Evolutionary conservation across 225 moss, liverwort and hornwort genomes (phyloP), one percentile per base, ranked within the genome.

Genomic region (Ulota crispa): DNA sequence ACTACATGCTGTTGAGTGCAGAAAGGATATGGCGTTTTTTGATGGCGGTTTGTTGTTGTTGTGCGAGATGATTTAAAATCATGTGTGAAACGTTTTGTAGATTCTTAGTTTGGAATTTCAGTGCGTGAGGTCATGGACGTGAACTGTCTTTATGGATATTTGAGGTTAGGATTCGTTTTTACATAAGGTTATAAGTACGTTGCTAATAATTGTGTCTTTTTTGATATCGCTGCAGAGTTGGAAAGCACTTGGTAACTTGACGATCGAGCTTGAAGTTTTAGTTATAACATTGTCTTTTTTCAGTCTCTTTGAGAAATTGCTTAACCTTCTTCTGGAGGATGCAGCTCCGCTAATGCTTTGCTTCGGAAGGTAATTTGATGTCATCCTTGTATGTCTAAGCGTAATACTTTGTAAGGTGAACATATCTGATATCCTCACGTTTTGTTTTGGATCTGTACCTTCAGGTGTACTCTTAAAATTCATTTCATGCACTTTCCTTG

Each of bases 201-300:
- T 55, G 19, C 37, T 41, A 34, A 55, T 50, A 50, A 39, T 50
- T 18, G 50, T 50, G 50, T 50, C 50, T 50, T 50, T 50, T 70
- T 59, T 43, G 10, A 56, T 59, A 72, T 20, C 64, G 54, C 84
- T 84, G 84, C 0, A 24, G 88, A 90, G 77, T 0, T 88, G 28
- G 86, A 13, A 63, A 31, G 13, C 52, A 20, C 24, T 82, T 12
- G 86, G 88, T 6, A 71, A 83, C 72, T 65, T 12, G 34, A 60
- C 68, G n/a, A 90, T 86, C 14, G 88, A 90, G 28, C 90, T 86
- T 70, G 37, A 83, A 23, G 88, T 86, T 45, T 30, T 88, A 66
- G 84, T 90, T 76, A 84, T 86, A 43, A 81, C 86, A 26, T 70
- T 82, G 61, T 1, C 86, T 39, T 60, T 79, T 2, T 39, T 88